phyloP scores from a whole-genome alignment of 345 rosid genomes.

The Lepidium sativum region DNA sequence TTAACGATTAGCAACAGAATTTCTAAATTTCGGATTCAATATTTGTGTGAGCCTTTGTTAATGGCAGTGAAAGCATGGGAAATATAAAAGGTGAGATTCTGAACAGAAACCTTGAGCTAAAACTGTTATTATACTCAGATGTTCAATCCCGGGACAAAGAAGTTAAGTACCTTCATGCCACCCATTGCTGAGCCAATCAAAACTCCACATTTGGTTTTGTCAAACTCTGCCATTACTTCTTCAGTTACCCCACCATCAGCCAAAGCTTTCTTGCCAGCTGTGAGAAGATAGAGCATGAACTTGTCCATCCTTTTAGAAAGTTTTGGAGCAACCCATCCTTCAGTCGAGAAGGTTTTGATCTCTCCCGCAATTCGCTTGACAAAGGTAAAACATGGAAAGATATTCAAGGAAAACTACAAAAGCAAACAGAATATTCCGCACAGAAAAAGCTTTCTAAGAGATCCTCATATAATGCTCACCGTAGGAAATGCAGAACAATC shows the following conservation, averaged over 20 bases:
- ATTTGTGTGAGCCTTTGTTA: neutral
- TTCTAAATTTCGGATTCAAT: neutral
- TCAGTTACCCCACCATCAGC: slow-evolving; percentile 76
- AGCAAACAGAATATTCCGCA: slow-evolving; percentile 2
- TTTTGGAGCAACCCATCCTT: slow-evolving; percentile 87
- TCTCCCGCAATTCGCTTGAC: slow-evolving; percentile 88
- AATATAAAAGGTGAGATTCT: neutral
- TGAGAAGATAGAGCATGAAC: slow-evolving; percentile 90
- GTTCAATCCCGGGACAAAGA: neutral
- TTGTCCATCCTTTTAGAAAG: slow-evolving; percentile 89
- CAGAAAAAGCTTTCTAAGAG: slow-evolving; percentile 3
- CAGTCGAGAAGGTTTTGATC: slow-evolving; percentile 71
- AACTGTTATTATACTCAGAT: neutral
- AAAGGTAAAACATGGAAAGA: neutral
- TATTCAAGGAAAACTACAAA: neutral
- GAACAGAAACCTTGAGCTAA: neutral
- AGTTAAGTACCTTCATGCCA: slow-evolving; percentile 74
- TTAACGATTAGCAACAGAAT: neutral
- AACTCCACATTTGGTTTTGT: slow-evolving; percentile 82
- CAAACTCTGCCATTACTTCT: slow-evolving; percentile 66
- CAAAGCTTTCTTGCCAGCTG: slow-evolving; percentile 95
- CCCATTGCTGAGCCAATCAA: slow-evolving; percentile 93
- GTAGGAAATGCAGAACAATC: slow-evolving; percentile 79
- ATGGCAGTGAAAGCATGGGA: neutral
- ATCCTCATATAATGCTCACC: slow-evolving; percentile 32